Conservation (phyloP, 192 early-diverging fungal species). For the Phycomyces nitens region DNA sequence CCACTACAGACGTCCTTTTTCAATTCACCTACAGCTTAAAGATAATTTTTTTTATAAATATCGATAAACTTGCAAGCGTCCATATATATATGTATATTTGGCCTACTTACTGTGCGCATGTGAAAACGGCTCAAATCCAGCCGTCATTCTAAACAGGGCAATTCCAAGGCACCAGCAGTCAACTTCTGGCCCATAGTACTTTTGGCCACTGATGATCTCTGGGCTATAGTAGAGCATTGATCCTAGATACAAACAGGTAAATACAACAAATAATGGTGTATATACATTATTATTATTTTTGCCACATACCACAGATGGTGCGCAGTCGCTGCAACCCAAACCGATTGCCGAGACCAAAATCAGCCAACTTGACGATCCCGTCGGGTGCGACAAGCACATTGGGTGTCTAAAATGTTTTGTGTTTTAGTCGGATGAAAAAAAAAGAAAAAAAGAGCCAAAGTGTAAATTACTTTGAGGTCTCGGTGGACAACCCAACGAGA, state of each 20-base stretch:
- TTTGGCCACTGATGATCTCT: constrained; percentile 89
- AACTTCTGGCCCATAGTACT: constrained; percentile 90
- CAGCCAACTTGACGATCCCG: constrained; percentile 79
- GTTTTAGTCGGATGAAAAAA: too few species aligned
- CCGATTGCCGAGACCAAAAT: constrained; percentile 89
- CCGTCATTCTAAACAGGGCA: constrained; percentile 78
- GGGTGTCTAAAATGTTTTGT: constrained; percentile 48
- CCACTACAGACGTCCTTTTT: constrained; percentile 44
- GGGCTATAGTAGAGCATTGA: constrained; percentile 86
- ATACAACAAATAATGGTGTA: too few species aligned
- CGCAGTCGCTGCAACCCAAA: constrained; percentile 66
- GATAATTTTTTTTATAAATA: too few species aligned
- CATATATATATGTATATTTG: too few species aligned
- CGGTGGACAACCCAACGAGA: constrained; percentile 73
- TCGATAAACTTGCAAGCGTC: too few species aligned
- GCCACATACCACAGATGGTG: constrained; percentile 79
- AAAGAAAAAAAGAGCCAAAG: too few species aligned
- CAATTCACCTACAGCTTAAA: constrained; percentile 46
- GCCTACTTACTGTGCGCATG: constrained; percentile 41
- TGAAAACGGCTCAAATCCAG: constrained; percentile 51
- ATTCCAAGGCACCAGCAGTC: constrained; percentile 96
- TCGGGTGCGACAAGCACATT: constrained; percentile 79
- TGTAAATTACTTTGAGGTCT: constrained; percentile 89
- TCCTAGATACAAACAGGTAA: constrained; percentile 35
- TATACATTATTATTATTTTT: not conserved